Base-by-base conservation (phyloP, 768 basidiomycete species). In the Tulasnella sp. region DNA sequence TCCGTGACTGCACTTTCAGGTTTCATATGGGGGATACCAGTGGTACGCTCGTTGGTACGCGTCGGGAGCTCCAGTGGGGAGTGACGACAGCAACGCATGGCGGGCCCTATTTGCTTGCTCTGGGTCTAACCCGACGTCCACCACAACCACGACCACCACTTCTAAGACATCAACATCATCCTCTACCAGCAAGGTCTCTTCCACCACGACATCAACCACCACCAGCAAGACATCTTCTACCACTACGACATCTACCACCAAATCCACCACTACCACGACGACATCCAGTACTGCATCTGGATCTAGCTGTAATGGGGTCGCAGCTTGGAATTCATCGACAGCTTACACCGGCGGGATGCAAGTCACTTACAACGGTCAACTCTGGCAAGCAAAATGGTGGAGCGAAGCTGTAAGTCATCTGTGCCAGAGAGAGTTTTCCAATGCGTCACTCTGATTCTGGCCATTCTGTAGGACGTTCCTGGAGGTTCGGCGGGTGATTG, bases 41-140 rank as follows among this genome's bases (percentile, higher is more conserved):
- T 64, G 61, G 55, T 17, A 27, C 15, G 60, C 60, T 5, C 55
- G 54, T 29, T 61, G 43, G 25, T 64, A 42, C 29, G 59, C 62
- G 2, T 53, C 48, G 7, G 44, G 49, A 19, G 22, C 59, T 12
- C 63, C 62, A 3, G 46, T 24, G 11, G 51, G 53, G 21, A 51
- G 29, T 38, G 59, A 50, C 27, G 48, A 55, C n/a, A 60, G 30
- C 21, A 58, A 58, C 2, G 57, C 48, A 27, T 63, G 62, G 63
- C 44, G 43, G 10, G 56, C 62, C 17, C 17, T 62, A 19, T 51
- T 24, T n/a, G 52, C 62, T 10, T 63, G 53, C 46, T n/a, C n/a
- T n/a, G 34, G 52, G 27, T 29, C 7, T 24, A 55, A 24, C 53
- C n/a, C 46, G 25, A 48, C 46, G 7, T 7, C 46, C 46, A 10